Conservation (phyloP, 2,329 filamentous ascomycete genomes). For the Colletotrichum caudatum region DNA sequence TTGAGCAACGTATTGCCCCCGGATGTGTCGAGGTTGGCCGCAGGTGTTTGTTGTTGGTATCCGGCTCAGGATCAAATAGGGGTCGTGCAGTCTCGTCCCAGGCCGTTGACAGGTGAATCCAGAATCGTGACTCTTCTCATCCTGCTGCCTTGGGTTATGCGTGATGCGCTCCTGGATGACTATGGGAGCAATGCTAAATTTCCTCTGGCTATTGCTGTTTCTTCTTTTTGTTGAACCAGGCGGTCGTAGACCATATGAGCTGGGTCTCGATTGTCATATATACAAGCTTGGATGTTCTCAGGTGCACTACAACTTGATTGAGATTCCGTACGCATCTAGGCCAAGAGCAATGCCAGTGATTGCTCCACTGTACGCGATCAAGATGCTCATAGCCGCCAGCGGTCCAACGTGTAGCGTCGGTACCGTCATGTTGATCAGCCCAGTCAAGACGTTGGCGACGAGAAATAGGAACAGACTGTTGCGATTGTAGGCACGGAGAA, state of each 20-base stretch:
- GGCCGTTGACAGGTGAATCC: background rate
- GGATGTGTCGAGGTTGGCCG: background rate
- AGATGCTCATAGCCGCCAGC: slow-evolving; percentile 75
- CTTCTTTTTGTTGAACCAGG: background rate
- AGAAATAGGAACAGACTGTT: slow-evolving; percentile 90
- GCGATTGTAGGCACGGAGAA: slow-evolving; percentile 87
- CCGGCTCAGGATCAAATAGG: background rate
- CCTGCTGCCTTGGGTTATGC: background rate
- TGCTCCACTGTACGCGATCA: slow-evolving; percentile 77
- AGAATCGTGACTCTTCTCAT: too few relatives aligned
- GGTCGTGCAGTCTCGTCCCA: background rate
- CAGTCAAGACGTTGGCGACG: slow-evolving; percentile 89
- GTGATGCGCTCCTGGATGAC: background rate
- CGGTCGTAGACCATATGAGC: background rate
- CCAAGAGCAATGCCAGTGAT: slow-evolving; percentile 76
- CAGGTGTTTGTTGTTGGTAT: background rate
- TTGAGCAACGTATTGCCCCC: background rate
- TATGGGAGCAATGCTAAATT: background rate
- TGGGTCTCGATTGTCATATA: slow-evolving; percentile 8
- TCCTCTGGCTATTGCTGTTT: background rate
- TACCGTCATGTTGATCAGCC: slow-evolving; percentile 87
- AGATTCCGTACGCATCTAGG: slow-evolving; percentile 74
- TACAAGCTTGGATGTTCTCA: slow-evolving; percentile 20
- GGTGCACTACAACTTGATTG: slow-evolving; percentile 74
- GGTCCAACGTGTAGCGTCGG: slow-evolving; percentile 81